These are phyloP conservation scores for Phenoliferia sp. DNA, from an alignment of 1,284 basidiomycete genomes.

Conservation along the genomic window DNA sequence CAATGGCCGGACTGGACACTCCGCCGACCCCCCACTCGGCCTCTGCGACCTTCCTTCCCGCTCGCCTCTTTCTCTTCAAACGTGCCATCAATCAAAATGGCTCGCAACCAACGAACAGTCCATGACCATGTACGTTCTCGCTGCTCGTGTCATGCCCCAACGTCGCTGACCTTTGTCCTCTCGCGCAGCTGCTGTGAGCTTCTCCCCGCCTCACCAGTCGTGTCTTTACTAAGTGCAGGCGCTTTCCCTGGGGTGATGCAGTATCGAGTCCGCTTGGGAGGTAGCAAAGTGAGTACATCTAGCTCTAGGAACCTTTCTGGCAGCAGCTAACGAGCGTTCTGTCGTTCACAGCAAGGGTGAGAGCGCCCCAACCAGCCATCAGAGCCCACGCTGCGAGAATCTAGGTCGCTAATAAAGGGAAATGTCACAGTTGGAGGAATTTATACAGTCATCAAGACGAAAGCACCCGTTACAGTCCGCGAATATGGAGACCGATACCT, in stretches of 20 bases:
- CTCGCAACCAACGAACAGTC: constrained; percentile 12
- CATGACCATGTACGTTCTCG: constrained; percentile 16
- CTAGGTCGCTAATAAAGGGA: not conserved
- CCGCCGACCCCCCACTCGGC: too few relatives aligned
- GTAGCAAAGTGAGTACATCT: constrained; percentile 23
- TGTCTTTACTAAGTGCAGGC: not conserved
- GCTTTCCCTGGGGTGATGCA: not conserved
- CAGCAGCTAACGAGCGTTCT: not conserved
- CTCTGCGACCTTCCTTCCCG: too few relatives aligned
- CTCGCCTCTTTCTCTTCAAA: not conserved
- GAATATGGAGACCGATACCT: constrained; percentile 76
- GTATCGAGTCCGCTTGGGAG: constrained; percentile 25
- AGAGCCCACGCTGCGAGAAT: not conserved
- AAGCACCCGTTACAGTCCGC: constrained; percentile 92
- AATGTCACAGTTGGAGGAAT: constrained; percentile 76
- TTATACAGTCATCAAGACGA: constrained; percentile 99
- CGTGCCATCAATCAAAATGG: not conserved
- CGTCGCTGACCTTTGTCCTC: not conserved
- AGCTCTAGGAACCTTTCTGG: not conserved
- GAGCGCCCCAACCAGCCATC: not conserved
- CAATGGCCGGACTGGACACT: too few relatives aligned
- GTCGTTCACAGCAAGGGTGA: constrained; percentile 18
- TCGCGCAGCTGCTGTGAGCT: constrained; percentile 10
- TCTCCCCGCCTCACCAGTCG: not conserved
- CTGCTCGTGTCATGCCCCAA: too few relatives aligned